Percentiles rank a stretch among this genome's conserved stretches.
Conservation (phyloP, 352 stramenopile genomes). For the Phytophthora pini region DNA sequence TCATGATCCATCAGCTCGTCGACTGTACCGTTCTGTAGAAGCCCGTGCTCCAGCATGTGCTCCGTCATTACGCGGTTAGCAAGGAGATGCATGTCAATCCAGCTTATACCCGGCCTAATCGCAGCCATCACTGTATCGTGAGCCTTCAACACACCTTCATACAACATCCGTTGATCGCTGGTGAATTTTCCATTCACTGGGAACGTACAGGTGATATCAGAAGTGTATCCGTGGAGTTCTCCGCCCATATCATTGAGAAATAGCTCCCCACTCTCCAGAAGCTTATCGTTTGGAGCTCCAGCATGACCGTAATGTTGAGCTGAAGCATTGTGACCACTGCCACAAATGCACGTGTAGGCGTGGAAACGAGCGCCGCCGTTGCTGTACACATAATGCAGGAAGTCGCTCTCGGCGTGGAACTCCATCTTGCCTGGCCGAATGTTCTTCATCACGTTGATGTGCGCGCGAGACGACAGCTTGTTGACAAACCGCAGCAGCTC, state of each 20-base stretch:
- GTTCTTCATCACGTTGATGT: conserved; percentile 45
- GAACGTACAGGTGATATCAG: conserved; percentile 98
- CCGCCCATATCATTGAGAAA: conserved; percentile 98
- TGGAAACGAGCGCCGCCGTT: conserved; percentile 93
- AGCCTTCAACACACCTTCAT: conserved; percentile 95
- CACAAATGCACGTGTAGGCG: conserved; percentile 97
- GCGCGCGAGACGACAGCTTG: conserved; percentile 67
- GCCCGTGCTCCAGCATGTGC: conserved; percentile 82
- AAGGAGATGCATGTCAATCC: conserved; percentile 95
- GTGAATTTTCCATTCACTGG: conserved; percentile 95
- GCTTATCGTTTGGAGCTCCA: conserved; percentile 92
- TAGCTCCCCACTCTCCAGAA: conserved; percentile 90
- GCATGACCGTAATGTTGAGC: conserved; percentile 97
- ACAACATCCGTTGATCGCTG: conserved; percentile 94
- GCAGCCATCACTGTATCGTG: conserved; percentile 93
- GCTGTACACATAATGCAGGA: conserved; percentile 95
- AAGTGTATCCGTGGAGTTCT: conserved; percentile 96
- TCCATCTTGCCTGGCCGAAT: conserved; percentile 58
- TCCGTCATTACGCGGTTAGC: conserved; percentile 93
- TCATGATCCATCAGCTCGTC: conserved; percentile 96
- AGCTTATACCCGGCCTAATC: conserved; percentile 96
- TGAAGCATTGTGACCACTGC: conserved; percentile 94
- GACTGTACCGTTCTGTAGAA: conserved; percentile 91
- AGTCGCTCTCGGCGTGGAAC: conserved; percentile 69
- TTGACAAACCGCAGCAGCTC: conserved; percentile 94